Conservation (phyloP, 306 rosid species). For the Trichosanthes cucumerina region DNA sequence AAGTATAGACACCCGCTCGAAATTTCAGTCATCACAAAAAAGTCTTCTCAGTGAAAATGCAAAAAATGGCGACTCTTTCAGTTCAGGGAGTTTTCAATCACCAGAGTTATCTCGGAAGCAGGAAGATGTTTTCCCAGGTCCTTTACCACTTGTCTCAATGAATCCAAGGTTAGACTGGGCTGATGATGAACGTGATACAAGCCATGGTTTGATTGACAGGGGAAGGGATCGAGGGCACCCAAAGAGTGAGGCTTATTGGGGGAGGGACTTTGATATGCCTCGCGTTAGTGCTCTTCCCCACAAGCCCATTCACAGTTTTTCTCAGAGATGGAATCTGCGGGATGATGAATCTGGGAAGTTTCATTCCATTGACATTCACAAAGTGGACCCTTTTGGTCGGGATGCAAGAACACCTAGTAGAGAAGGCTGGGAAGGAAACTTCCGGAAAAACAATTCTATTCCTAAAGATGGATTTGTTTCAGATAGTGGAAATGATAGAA, state of each 20-base stretch:
- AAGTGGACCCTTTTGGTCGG: slow-evolving; percentile 36
- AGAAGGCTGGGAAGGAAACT: slow-evolving; percentile 56
- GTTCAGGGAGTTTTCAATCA: slow-evolving; percentile 26
- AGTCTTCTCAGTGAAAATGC: slow-evolving; percentile 22
- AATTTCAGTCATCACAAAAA: slow-evolving; percentile 23
- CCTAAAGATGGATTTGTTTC: slow-evolving; percentile 40
- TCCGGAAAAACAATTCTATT: slow-evolving; percentile 45
- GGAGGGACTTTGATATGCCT: slow-evolving; percentile 71
- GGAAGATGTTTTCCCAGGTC: slow-evolving; percentile 66
- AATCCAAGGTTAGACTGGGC: slow-evolving; percentile 92
- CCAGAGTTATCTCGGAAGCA: slow-evolving; percentile 32
- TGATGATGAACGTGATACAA: slow-evolving; percentile 94
- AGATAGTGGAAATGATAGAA: slow-evolving; percentile 43
- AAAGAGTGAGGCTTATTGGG: slow-evolving; percentile 64
- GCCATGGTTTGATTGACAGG: slow-evolving; percentile 50
- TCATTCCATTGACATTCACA: slow-evolving; percentile 56
- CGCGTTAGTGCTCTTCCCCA: slow-evolving; percentile 53
- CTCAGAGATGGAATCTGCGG: slow-evolving; percentile 52
- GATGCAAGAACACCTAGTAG: slow-evolving; percentile 43
- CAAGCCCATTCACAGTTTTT: slow-evolving; percentile 33
- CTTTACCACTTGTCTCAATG: slow-evolving; percentile 61
- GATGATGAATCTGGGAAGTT: slow-evolving; percentile 73
- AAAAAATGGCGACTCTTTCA: slow-evolving; percentile 21
- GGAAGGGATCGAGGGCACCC: slow-evolving; percentile 56
- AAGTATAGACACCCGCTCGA: slow-evolving; percentile 28